Base-by-base conservation (phyloP, 345 rosid genomes). In the Citrus australasica region DNA sequence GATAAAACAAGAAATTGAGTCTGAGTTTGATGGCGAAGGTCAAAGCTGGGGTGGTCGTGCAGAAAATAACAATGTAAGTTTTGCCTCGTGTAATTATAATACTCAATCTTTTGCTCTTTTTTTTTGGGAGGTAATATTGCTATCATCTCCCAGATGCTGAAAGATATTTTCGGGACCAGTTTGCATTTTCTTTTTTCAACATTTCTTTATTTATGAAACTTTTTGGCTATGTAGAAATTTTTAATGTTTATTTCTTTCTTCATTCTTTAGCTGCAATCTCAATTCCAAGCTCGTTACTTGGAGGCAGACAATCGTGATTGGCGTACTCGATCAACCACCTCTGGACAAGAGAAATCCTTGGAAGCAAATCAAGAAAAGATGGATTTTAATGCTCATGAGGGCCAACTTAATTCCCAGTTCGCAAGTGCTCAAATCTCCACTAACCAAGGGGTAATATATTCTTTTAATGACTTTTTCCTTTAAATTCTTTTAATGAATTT, bases 281-380 rank as follows among this genome's bases (percentile, higher is more conserved):
- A 82, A 78, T 22, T 85, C 53, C 93, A 79, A 83, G 76, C 56
- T 71, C 88, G 86, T 58, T 86, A 87, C 79, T 84, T 88, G 56
- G 92, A 92, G 84, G 87, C 87, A 71, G 98, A 94, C 83, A 84
- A 86, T 79, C 96, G 93, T 38, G 94, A 92, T 72, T 94, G 98
- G 98, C 93, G 89, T 79, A 83, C 83, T 74, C 92, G 91, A 69
- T 76, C 86, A 68, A 71, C 85, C 75, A 63, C 81, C 56, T 35
- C 86, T 78, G 91, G 91, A 72, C 96, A 90, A 71, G 98, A 88
- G 81, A 88, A 89, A 67, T 89, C 90, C 28, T 84, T 89, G 91
- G 92, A 89, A 58, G 74, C 77, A 35, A 69, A 68, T 35, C 76
- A 67, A 65, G 73, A 59, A 77, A 87, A 84, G 59, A 76, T 51